phyloP scores from a whole-genome alignment of 2,329 filamentous ascomycete genomes.

The Mariannaea sp. region DNA sequence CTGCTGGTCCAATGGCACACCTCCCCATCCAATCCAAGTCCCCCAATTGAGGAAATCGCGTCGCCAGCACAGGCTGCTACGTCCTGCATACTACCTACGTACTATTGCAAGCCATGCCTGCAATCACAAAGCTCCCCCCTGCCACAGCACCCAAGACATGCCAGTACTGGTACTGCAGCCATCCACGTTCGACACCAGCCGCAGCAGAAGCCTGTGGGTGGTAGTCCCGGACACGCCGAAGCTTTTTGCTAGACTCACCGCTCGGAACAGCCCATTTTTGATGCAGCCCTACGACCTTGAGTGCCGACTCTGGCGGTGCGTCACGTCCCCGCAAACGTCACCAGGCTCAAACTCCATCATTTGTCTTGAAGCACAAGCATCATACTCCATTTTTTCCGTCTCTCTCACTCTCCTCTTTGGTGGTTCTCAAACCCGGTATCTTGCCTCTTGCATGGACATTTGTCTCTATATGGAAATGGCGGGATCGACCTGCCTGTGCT shows the following conservation, averaged over 20 bases:
- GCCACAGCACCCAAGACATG: too few relatives aligned
- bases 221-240: constrained; percentile 33
- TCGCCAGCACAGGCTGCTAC: not conserved
- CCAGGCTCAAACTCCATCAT: not conserved
- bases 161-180: too few relatives aligned
- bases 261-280: constrained; percentile 28
- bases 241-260: constrained; percentile 33
- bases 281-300: constrained; percentile 35
- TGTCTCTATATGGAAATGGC: constrained; percentile 12
- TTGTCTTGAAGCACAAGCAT: not conserved
- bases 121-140: too few relatives aligned
- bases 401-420: too few relatives aligned
- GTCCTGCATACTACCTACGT: constrained; percentile 16
- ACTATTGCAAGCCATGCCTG: too few relatives aligned
- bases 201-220: constrained; percentile 10
- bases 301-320: constrained; percentile 19
- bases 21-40: too few relatives aligned
- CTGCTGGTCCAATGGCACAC: too few relatives aligned
- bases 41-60: not conserved
- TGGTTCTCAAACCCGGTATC: not conserved
- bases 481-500: constrained; percentile 14
- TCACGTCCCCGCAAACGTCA: constrained; percentile 10
- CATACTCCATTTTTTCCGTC: not conserved
- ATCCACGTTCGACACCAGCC: constrained; percentile 2
- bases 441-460: not conserved